These are phyloP conservation scores for Endoconidiophora laricicola DNA, from an alignment of 2,329 filamentous ascomycete genomes.

Conservation along the genomic window DNA sequence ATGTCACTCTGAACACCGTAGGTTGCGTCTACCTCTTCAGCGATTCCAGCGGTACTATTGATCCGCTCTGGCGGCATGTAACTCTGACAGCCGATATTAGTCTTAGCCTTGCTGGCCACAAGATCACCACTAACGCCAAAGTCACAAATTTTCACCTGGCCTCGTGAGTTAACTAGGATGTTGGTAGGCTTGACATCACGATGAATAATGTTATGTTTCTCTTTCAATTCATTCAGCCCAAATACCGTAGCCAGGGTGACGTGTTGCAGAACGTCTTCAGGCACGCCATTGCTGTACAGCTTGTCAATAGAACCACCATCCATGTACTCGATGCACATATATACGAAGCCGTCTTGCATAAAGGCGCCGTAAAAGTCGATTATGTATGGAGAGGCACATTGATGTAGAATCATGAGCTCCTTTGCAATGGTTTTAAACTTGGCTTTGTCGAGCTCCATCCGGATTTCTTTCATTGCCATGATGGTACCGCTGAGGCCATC, in stretches of 20 bases:
- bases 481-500: conserved; percentile 48
- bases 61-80: conserved; percentile 99
- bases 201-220: conserved; percentile 98
- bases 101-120: conserved; percentile 93
- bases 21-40: conserved; percentile 50
- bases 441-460: conserved; percentile 84
- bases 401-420: conserved; percentile 89
- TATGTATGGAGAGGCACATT: conserved; percentile 88
- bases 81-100: conserved; percentile 96
- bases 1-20: conserved; percentile 98
- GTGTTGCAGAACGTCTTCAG: conserved; percentile 74
- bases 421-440: conserved; percentile 97
- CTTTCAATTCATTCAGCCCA: conserved; percentile 84
- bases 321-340: conserved; percentile 99
- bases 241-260: conserved; percentile 80
- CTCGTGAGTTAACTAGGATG: conserved; percentile 75
- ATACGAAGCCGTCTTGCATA: conserved; percentile 96
- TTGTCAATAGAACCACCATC: conserved; percentile 97
- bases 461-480: conserved; percentile 99
- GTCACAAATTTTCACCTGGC: conserved; percentile 95
- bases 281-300: conserved; percentile 76
- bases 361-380: conserved; percentile 98
- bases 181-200: conserved; percentile 99
- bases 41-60: conserved; percentile 38
- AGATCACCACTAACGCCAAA: conserved; percentile 95